Percentiles rank a stretch among this genome's conserved stretches.
Evolutionary conservation across 192 early-diverging fungal species (phyloP).

Genomic region (Dissophora globulifera): DNA sequence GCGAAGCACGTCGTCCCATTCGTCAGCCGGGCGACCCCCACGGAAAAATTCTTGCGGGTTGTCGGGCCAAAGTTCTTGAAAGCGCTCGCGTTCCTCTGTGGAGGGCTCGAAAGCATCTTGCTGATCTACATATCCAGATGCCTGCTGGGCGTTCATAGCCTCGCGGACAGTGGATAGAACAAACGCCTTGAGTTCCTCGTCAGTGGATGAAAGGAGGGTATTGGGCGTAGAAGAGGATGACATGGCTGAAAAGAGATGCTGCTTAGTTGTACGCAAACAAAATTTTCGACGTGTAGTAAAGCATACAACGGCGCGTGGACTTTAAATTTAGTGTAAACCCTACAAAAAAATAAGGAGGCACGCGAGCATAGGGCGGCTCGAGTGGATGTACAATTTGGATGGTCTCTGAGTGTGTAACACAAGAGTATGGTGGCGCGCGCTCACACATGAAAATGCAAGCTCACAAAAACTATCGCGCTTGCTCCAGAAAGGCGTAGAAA

Average conservation of each 20-base stretch:
- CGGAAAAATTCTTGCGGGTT: constrained; percentile 1
- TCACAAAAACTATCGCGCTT: too few relatives aligned
- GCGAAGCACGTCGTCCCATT: background rate
- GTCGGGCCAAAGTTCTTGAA: background rate
- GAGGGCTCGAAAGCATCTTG: background rate
- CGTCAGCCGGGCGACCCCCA: background rate
- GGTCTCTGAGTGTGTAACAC: too few relatives aligned
- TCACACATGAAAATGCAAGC: too few relatives aligned
- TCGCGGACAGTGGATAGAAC: constrained; percentile 2
- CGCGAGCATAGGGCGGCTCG: too few relatives aligned
- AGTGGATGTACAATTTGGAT: too few relatives aligned
- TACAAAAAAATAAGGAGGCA: too few relatives aligned
- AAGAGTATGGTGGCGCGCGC: too few relatives aligned
- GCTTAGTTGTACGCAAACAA: too few relatives aligned
- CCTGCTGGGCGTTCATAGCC: background rate
- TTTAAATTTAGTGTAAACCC: too few relatives aligned
- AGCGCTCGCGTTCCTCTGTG: background rate
- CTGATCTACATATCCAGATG: background rate
- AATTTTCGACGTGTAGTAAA: too few relatives aligned
- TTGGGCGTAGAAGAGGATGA: constrained; percentile 1
- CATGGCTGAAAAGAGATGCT: constrained; percentile 1
- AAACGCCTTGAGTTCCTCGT: background rate
- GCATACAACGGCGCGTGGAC: too few relatives aligned
- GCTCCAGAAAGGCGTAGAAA: too few relatives aligned
- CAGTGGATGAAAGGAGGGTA: background rate